phyloP scores from a whole-genome alignment of 768 basidiomycete genomes.

The Auricularia auricula-judae region DNA sequence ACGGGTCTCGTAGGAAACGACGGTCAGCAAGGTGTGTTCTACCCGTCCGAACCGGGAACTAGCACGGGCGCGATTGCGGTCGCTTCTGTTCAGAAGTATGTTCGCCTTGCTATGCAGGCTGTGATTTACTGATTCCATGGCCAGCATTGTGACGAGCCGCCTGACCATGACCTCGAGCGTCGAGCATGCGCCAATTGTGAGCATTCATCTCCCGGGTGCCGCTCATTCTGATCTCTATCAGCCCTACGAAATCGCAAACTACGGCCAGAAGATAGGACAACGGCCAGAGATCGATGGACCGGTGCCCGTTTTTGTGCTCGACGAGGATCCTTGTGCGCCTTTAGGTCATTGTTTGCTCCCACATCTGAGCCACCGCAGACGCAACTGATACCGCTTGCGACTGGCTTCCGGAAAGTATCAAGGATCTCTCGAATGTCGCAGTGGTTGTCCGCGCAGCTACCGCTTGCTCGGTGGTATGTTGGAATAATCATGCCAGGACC shows the following conservation, averaged over 20 bases:
- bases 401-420: not conserved
- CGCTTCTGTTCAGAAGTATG: slow-evolving; percentile 8
- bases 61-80: slow-evolving; percentile 6
- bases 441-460: not conserved
- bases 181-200: not conserved
- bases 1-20: slow-evolving; percentile 18
- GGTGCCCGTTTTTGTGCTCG: not conserved
- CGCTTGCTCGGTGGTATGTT: too few species aligned
- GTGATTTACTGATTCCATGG: not conserved
- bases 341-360: not conserved
- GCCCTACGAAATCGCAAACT: not conserved
- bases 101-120: not conserved
- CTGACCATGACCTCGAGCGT: not conserved
- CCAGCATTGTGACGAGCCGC: not conserved
- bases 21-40: slow-evolving; percentile 47
- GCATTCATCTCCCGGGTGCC: not conserved
- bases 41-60: not conserved
- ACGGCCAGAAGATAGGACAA: not conserved
- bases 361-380: not conserved
- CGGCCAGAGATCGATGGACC: not conserved
- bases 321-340: not conserved
- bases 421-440: not conserved
- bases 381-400: slow-evolving; percentile 7
- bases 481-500: too few species aligned
- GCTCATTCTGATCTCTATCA: not conserved